Evolutionary conservation across 129 eudicot genomes (phyloP).

Genomic region (Pulicaria dysenterica): DNA sequence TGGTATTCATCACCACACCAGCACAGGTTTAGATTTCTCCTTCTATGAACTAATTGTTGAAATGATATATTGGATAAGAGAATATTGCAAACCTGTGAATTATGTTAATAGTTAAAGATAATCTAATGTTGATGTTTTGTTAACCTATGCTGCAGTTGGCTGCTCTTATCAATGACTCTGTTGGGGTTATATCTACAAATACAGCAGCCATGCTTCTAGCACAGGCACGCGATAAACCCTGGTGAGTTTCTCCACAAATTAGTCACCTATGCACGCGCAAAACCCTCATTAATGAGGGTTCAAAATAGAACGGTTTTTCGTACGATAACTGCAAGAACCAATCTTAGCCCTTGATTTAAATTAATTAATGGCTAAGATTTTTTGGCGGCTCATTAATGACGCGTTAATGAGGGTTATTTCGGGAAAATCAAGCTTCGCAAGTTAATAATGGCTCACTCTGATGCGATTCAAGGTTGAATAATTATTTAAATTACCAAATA

Average conservation of each 20-base stretch:
- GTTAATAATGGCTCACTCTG: no score
- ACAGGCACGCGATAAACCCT: slow-evolving; percentile 70
- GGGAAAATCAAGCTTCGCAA: no score
- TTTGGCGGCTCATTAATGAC: no score
- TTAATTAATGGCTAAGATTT: no score
- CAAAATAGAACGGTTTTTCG: no score
- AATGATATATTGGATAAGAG: background rate
- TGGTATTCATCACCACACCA: slow-evolving; percentile 86
- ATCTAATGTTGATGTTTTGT: slow-evolving; percentile 13
- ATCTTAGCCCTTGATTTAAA: no score
- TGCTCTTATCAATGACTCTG: slow-evolving; percentile 84
- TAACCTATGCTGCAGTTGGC: slow-evolving; percentile 57
- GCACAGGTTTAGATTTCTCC: slow-evolving; percentile 56
- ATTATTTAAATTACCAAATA: no score
- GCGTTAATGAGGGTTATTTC: no score
- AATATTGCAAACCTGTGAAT: background rate
- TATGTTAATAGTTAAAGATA: background rate
- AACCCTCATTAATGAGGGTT: no score
- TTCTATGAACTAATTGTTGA: slow-evolving; percentile 11
- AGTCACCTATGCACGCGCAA: no score
- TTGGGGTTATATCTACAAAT: slow-evolving; percentile 85
- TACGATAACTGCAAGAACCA: no score
- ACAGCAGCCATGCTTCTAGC: slow-evolving; percentile 89
- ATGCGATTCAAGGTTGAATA: no score
- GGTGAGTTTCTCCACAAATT: slow-evolving; percentile 47